A percentile compares a stretch with the other conserved stretches of the same genome.
Conservation (phyloP, 768 basidiomycete species). For the Mycena floridula region DNA sequence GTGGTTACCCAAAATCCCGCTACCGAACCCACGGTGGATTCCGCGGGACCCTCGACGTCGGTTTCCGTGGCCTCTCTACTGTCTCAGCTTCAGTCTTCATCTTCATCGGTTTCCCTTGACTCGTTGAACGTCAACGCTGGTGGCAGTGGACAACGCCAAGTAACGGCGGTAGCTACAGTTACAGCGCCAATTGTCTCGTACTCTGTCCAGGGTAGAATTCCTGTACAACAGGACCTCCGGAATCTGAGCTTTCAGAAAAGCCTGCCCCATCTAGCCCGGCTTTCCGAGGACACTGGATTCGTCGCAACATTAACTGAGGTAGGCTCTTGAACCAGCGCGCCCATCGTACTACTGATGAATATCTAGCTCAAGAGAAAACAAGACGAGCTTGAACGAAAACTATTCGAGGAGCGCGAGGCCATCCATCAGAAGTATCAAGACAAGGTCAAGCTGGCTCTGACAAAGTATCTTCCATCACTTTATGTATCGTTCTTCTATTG, state of each 20-base stretch:
- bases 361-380: constrained; percentile 68
- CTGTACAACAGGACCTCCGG: constrained; percentile 30
- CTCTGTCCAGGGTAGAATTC: no score
- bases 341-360: constrained; percentile 2
- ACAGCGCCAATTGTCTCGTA: no score
- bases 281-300: constrained; percentile 50
- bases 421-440: constrained; percentile 65
- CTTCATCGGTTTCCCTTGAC: constrained; percentile 7
- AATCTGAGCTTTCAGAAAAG: constrained; percentile 63
- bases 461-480: constrained; percentile 41
- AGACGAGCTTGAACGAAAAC: constrained; percentile 54
- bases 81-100: constrained; percentile 47
- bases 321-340: constrained; percentile 9
- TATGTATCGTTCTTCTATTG: constrained; percentile 2
- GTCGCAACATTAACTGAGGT: constrained; percentile 48
- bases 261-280: constrained; percentile 54
- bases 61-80: constrained; percentile 55
- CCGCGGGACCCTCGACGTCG: constrained; percentile 3
- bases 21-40: constrained; percentile 3
- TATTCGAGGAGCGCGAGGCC: constrained; percentile 62
- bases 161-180: no score
- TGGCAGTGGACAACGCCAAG: no score
- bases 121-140: no score
- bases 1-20: constrained; percentile 8
- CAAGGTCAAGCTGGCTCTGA: constrained; percentile 61